Evolutionary conservation across 768 basidiomycete genomes (phyloP).

Genomic region (Phaeotremella fagi): DNA sequence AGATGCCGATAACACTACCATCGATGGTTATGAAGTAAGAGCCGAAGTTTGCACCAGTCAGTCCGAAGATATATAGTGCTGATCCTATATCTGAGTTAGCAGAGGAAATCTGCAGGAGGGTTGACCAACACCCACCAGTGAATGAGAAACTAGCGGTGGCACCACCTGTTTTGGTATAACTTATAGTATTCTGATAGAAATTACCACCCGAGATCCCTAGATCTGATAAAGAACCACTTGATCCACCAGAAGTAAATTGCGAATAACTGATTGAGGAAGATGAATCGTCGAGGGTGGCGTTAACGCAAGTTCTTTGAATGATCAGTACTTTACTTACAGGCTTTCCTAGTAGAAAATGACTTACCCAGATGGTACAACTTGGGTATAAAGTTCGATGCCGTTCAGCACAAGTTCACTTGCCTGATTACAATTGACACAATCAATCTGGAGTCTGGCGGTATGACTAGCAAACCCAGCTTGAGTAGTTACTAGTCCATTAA

Average conservation of each 20-base stretch:
- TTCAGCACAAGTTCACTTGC: constrained; percentile 2
- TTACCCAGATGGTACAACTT: constrained; percentile 1
- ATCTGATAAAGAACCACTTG: constrained; percentile 1
- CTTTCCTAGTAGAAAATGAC: constrained; percentile 1
- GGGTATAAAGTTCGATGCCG: constrained; percentile 4
- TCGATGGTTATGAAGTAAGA: constrained; percentile 21
- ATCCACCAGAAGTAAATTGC: constrained; percentile 21
- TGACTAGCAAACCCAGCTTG: constrained; percentile 10
- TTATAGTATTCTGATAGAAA: constrained; percentile 31
- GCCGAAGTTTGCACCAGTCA: constrained; percentile 31
- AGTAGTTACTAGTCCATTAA: constrained; percentile 2
- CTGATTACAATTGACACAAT: neutral
- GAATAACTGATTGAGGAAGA: constrained; percentile 21
- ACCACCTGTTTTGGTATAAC: constrained; percentile 28
- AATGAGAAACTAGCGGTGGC: constrained; percentile 17
- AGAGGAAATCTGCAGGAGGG: constrained; percentile 5
- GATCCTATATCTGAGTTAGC: constrained; percentile 14
- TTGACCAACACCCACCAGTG: constrained; percentile 14
- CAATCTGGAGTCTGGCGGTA: constrained; percentile 18
- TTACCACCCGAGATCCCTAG: constrained; percentile 20
- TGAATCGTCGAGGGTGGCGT: constrained; percentile 34
- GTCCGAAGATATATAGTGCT: constrained; percentile 34
- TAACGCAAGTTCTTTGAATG: constrained; percentile 4
- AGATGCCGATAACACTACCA: constrained; percentile 6
- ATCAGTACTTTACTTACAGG: neutral